A percentile compares a stretch with the other conserved stretches of the same genome.
These are phyloP conservation scores for Phaseolus coccineus DNA, from an alignment of 331 rosid species.

Conservation along the genomic window DNA sequence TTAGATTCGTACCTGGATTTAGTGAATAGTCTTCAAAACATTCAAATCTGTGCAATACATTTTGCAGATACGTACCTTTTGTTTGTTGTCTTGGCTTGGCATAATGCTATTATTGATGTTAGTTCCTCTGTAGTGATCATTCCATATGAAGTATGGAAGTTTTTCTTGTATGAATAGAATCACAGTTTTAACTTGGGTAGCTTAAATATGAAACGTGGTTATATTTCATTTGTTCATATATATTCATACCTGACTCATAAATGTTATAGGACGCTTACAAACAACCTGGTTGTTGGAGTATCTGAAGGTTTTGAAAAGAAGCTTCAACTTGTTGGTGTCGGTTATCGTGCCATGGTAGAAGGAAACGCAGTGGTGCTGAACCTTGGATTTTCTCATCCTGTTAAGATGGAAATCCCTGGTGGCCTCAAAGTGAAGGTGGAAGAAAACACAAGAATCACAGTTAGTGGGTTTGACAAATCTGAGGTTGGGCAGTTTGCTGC, in stretches of 20 bases:
- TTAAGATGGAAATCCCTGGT: constrained; percentile 80
- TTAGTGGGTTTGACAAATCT: constrained; percentile 89
- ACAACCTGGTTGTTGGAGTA: constrained; percentile 94
- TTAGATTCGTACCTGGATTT: constrained; percentile 24
- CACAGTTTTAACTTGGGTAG: not conserved
- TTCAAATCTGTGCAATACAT: constrained; percentile 21
- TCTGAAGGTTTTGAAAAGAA: constrained; percentile 96
- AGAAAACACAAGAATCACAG: constrained; percentile 85
- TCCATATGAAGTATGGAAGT: not conserved
- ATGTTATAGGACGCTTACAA: constrained; percentile 87
- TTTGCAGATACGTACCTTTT: constrained; percentile 15
- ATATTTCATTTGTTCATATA: constrained; percentile 13
- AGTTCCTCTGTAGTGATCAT: not conserved
- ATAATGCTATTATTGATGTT: not conserved
- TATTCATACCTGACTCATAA: constrained; percentile 35
- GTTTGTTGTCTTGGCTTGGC: constrained; percentile 18
- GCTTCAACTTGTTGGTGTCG: constrained; percentile 94
- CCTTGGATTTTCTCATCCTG: constrained; percentile 99
- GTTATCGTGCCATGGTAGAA: constrained; percentile 93
- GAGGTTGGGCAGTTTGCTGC: constrained; percentile 98
- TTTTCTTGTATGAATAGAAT: constrained; percentile 31
- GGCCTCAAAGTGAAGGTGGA: constrained; percentile 92
- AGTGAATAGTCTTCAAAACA: constrained; percentile 7
- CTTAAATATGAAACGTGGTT: constrained; percentile 3
- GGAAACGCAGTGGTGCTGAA: constrained; percentile 80